Evolutionary conservation across 179 eudicot species (phyloP), one percentile per base, ranked within the genome.

Genomic region (Silene vulgaris): DNA sequence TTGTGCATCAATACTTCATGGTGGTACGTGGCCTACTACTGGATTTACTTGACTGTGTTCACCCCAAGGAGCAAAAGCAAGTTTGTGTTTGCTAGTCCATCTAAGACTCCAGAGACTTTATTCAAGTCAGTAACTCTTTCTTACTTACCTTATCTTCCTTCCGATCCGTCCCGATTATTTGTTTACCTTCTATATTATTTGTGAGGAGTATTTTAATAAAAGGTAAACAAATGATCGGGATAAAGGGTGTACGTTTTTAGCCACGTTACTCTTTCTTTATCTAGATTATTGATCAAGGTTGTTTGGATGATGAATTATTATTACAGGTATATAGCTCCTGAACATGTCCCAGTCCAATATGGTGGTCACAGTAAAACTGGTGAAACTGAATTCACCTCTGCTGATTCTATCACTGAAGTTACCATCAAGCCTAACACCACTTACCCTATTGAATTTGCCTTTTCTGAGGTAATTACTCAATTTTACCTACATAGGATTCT

Each of bases 341-440:
- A 90, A 56, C 91, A 88, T 74, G 89, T 93, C 19, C 97, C 97
- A 45, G 85, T 87, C 57, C 88, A 87, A 68, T 91, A 85, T 79
- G 98, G 97, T 75, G 98, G 97, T 52, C 94, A 91, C 56, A 93
- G 92, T 85, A 89, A 83, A 80, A 85, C 74, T 20, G 93, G 89
- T 52, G 90, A 82, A 48, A 76, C 63, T 56, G 97, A 86, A 77
- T 93, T 93, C 86, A 71, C 88, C 43, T 20, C 82, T 5, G 77
- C 89, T 69, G 96, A 93, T 78, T 17, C 86, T 59, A 83, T 87
- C 30, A 85, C 83, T 30, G 90, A 93, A 73, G 91, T 86, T 75
- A 85, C 79, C 20, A 79, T 93, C 78, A 90, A 90, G 80, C 91
- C 98, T 16, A 77, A 86, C 13, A 74, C 75, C 79, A 87, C 81